phyloP scores from a whole-genome alignment of 2,329 filamentous ascomycete genomes.

The Arthroderma sp. region DNA sequence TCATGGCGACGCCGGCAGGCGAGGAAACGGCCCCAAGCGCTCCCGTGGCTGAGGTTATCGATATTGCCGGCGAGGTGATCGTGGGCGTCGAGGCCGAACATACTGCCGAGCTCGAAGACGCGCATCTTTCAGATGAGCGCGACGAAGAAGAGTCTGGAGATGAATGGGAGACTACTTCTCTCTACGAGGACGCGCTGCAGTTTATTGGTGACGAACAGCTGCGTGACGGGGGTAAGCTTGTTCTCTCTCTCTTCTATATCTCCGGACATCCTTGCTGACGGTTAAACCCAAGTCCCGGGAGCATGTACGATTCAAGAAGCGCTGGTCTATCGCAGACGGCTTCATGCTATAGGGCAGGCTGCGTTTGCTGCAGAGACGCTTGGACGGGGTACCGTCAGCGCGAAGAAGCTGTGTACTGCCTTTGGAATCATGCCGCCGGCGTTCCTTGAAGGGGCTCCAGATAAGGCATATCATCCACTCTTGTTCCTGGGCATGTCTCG shows the following conservation, averaged over 20 bases:
- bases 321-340: constrained; percentile 52
- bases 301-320: constrained; percentile 59
- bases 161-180: constrained; percentile 29
- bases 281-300: constrained; percentile 33
- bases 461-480: constrained; percentile 62
- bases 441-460: constrained; percentile 60
- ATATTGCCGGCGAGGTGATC: not conserved
- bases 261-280: constrained; percentile 11
- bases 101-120: constrained; percentile 15
- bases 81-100: not conserved
- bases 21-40: not conserved
- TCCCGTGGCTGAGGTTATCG: not conserved
- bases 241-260: constrained; percentile 17
- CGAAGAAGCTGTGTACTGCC: constrained; percentile 73
- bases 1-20: not conserved
- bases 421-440: constrained; percentile 65
- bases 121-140: constrained; percentile 25
- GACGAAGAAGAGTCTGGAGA: constrained; percentile 11
- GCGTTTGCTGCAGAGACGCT: constrained; percentile 65
- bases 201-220: constrained; percentile 44
- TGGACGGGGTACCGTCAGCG: constrained; percentile 55
- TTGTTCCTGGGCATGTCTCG: constrained; percentile 66
- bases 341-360: constrained; percentile 64
- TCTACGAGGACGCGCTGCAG: constrained; percentile 52
- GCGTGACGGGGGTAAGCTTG: constrained; percentile 36